Evolutionary conservation across 2,329 filamentous ascomycete genomes (phyloP).

Genomic region (Tolypocladium sp.): DNA sequence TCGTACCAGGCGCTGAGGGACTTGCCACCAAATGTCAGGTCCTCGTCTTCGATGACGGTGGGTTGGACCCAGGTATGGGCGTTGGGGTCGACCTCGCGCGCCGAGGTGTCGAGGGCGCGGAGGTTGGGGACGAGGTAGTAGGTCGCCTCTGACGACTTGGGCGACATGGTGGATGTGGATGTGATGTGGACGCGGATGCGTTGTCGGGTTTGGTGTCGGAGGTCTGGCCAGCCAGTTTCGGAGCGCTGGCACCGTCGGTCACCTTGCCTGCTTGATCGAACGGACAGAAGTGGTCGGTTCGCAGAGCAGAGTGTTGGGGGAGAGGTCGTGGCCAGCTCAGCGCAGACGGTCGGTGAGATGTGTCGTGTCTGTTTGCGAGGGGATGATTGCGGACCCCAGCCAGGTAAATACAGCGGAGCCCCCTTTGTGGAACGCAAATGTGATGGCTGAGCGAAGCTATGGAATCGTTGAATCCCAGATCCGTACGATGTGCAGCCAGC

Average conservation of each 20-base stretch:
- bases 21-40: conserved; percentile 53
- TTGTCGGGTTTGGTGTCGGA: neutral
- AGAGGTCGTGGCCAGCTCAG: neutral
- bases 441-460: neutral
- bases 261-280: neutral
- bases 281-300: neutral
- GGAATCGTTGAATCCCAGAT: neutral
- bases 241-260: neutral
- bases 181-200: neutral
- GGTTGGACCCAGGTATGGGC: conserved; percentile 39
- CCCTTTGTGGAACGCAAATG: neutral
- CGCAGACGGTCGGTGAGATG: neutral
- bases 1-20: conserved; percentile 51
- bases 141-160: conserved; percentile 10
- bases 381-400: neutral
- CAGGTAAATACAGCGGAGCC: neutral
- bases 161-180: conserved; percentile 4
- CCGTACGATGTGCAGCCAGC: neutral
- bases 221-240: neutral
- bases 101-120: conserved; percentile 20
- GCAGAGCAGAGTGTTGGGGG: too few relatives aligned
- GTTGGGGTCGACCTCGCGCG: conserved; percentile 22
- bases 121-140: conserved; percentile 24
- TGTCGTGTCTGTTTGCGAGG: neutral
- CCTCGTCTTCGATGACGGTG: conserved; percentile 51